Evolutionary conservation across 352 stramenopile species (phyloP), one percentile per base, ranked within the genome.

Genomic region (Phytophthora pinifolia): DNA sequence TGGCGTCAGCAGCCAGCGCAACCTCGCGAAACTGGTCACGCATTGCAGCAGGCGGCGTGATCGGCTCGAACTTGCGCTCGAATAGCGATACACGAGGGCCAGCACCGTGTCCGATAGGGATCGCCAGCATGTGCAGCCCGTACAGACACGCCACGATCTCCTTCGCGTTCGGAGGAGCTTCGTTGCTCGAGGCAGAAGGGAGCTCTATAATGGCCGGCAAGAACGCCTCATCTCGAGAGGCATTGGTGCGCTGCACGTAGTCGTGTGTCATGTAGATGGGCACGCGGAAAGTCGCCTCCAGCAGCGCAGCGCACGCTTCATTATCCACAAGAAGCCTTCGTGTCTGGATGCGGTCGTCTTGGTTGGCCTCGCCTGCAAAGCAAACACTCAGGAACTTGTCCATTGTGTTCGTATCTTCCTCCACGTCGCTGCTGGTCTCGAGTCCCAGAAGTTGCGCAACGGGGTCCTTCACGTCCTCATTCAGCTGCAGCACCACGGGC

Each of bases 211-310:
- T 59, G 10, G 67, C 45, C 1, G 76, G 78, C 9, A 81, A 33
- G 14, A 76, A 63, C 9, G 53, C 10, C n/a, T 54, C 34, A 10
- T 58, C 20, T 9, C 65, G 43, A 6, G 70, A 71, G 7, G 65
- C 62, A 36, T 81, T 79, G 6, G 82, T 84, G 18, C 83, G 74
- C 29, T 76, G 70, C 14, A 89, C n/a, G 61, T 86, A 92, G 64
- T 89, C 73, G 62, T 91, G 81, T 1, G 71, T 65, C 13, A 82
- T 54, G 46, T 72, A 74, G 9, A 76, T 44, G 1, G 83, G 80
- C 6, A 92, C 74, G 5, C 59, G 74, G 18, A 90, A 87, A 14
- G 38, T 38, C 20, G 47, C 14, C 4, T 72, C 49, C 18, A 92
- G 57, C 3, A 73, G 51, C 1, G 46, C 15, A 1, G 33, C 37